Evolutionary conservation across 2,329 filamentous ascomycete genomes (phyloP).

Genomic region (Exserohilum turcica): DNA sequence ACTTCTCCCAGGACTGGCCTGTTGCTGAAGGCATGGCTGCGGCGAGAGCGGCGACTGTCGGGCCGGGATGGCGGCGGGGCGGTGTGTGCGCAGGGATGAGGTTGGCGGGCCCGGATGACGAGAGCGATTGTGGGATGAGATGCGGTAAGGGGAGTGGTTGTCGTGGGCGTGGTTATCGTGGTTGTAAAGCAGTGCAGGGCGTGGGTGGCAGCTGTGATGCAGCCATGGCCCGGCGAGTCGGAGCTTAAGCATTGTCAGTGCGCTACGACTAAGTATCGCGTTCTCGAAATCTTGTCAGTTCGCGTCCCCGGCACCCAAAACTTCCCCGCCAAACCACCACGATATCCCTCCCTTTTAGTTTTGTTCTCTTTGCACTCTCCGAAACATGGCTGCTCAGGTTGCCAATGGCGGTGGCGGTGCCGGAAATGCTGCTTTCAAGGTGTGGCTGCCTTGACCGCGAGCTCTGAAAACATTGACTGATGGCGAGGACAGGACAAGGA

Average conservation of each 20-base stretch:
- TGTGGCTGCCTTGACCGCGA: slow-evolving; percentile 30
- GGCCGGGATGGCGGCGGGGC: slow-evolving; percentile 8
- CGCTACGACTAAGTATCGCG: slow-evolving; percentile 24
- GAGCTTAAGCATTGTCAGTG: slow-evolving; percentile 15
- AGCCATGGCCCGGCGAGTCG: slow-evolving; percentile 28
- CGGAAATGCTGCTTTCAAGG: slow-evolving; percentile 71
- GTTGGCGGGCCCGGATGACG: not conserved
- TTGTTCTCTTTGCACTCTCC: slow-evolving; percentile 3
- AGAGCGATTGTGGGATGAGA: slow-evolving; percentile 2
- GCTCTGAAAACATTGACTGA: slow-evolving; percentile 49
- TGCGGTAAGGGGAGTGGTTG: not conserved
- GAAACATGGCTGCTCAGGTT: slow-evolving; percentile 44
- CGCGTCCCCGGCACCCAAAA: slow-evolving; percentile 33
- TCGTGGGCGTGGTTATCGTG: slow-evolving; percentile 22
- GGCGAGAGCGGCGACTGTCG: slow-evolving; percentile 18
- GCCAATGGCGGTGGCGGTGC: slow-evolving; percentile 50
- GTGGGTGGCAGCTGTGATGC: slow-evolving; percentile 26
- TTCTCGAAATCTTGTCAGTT: slow-evolving; percentile 32
- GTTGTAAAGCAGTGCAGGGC: slow-evolving; percentile 16
- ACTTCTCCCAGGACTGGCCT: slow-evolving; percentile 97
- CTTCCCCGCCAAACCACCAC: slow-evolving; percentile 27
- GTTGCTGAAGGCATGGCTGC: slow-evolving; percentile 85
- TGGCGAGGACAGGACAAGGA: slow-evolving; percentile 72
- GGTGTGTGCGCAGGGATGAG: not conserved
- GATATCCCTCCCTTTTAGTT: slow-evolving; percentile 26